Conservation (phyloP, 2,329 filamentous ascomycete genomes). For the Diaporthe amygdali region DNA sequence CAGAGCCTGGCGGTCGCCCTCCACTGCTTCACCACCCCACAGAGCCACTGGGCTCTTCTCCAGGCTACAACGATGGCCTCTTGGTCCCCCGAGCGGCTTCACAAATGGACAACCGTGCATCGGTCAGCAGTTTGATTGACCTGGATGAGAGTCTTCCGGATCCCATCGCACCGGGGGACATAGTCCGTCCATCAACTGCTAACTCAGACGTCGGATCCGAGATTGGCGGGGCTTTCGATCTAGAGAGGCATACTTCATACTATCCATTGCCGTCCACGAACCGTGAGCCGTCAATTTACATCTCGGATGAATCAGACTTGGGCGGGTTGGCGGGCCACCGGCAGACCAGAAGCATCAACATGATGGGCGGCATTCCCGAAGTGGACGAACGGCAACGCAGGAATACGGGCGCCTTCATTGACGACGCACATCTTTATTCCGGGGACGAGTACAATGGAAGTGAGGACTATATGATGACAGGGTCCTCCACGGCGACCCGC, state of each 20-base stretch:
- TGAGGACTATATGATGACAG: slow-evolving; percentile 12
- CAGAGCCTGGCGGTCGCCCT: slow-evolving; percentile 42
- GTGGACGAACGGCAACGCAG: slow-evolving; percentile 16
- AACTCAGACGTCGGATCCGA: slow-evolving; percentile 64
- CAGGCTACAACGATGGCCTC: slow-evolving; percentile 38
- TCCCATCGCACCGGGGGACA: slow-evolving; percentile 47
- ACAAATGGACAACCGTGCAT: slow-evolving; percentile 38
- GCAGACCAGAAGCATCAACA: slow-evolving; percentile 25
- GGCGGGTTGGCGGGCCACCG: slow-evolving; percentile 37
- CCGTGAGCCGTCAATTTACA: slow-evolving; percentile 43
- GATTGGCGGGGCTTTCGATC: slow-evolving; percentile 63
- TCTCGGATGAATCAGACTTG: slow-evolving; percentile 51
- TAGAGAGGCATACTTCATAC: slow-evolving; percentile 66
- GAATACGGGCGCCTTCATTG: slow-evolving; percentile 24
- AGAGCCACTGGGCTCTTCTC: slow-evolving; percentile 43
- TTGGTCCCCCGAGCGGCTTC: slow-evolving; percentile 32
- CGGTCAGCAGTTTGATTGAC: slow-evolving; percentile 42
- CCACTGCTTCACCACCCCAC: slow-evolving; percentile 52
- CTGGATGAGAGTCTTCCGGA: slow-evolving; percentile 46
- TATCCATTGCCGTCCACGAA: slow-evolving; percentile 46
- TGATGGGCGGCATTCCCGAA: slow-evolving; percentile 11
- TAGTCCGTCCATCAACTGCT: slow-evolving; percentile 61
- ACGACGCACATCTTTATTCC: slow-evolving; percentile 25
- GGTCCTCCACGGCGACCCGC: background rate
- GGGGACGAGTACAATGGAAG: background rate